Base-by-base conservation (phyloP, 192 early-diverging fungal species). In the Diversispora epigaea region DNA sequence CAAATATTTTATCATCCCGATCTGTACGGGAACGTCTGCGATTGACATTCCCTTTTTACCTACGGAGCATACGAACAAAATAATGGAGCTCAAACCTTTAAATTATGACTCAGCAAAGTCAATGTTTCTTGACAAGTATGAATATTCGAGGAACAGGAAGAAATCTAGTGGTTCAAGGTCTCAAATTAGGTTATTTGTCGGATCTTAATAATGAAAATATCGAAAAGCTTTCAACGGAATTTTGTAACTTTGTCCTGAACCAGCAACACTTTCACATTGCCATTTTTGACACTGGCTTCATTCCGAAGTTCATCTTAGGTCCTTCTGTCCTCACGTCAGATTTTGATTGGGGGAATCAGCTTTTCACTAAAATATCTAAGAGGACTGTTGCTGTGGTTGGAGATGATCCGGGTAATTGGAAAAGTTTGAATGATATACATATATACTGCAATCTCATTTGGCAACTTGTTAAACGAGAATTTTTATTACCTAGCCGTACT, bases 161-260 rank as follows among this genome's bases (percentile, higher is more conserved):
- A 39, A 15, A 70, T 55, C 52, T n/a, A 70, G 52, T 70, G 52
- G 17, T 55, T 10, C 52, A 55, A 54, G 68, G 68, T 15, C 68
- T 70, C 49, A 70, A 54, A 70, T 70, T 10, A 70, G 22, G 39
- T 70, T 4, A 55, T 22, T 50, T 49, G 14, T 70, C 68, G 25
- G 49, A 70, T 70, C 6, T 70, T 70, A 50, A 70, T 55, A 70
- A 55, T 70, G 22, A 70, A 55, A 8, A 70, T 70, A 39, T 70
- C 49, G 40, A 41, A 70, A 70, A 54, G 7, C 68, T 70, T 70
- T 70, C 68, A 40, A 17, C 64, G 0, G 43, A 66, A 0, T 66
- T 66, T 66, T 70, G 52, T 54, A 70, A 70, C 68, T 70, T 54
- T 70, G 68, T 70, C 52, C 52, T 70, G 25, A 70, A 70, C n/a